Evolutionary conservation across 495 filamentous ascomycete genomes (phyloP).

Genomic region (Penicillium angulare): DNA sequence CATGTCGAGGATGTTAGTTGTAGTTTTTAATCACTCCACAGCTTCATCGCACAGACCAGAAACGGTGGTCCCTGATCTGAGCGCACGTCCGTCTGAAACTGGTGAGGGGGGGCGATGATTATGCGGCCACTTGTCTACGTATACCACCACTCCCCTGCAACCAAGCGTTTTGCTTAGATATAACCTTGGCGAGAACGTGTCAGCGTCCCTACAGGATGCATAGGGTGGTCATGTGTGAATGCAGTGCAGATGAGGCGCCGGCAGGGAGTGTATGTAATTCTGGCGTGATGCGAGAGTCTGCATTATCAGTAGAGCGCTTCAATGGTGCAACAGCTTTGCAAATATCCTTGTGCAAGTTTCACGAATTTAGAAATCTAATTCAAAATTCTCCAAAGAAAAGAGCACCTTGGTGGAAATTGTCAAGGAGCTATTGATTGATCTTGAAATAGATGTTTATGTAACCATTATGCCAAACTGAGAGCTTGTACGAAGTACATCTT

Average conservation of each 20-base stretch:
- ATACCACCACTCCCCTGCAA: slow-evolving; percentile 2
- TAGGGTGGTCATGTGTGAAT: slow-evolving; percentile 13
- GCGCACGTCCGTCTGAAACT: slow-evolving; percentile 4
- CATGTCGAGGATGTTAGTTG: too few species aligned
- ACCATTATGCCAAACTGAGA: too few species aligned
- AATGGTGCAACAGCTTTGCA: background rate
- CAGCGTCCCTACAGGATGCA: slow-evolving; percentile 13
- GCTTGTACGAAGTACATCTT: background rate
- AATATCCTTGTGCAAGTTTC: background rate
- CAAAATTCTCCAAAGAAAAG: too few species aligned
- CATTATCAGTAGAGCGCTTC: slow-evolving; percentile 1
- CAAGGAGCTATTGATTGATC: too few species aligned
- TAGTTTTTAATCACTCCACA: background rate
- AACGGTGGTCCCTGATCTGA: slow-evolving; percentile 14
- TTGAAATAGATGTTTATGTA: too few species aligned
- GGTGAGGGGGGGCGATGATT: background rate
- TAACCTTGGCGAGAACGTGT: slow-evolving; percentile 12
- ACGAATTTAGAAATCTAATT: background rate
- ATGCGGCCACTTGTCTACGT: background rate
- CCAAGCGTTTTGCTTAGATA: background rate
- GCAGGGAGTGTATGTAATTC: background rate
- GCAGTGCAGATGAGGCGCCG: slow-evolving; percentile 3
- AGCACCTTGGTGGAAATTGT: too few species aligned
- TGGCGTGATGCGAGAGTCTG: slow-evolving; percentile 16
- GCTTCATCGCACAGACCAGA: slow-evolving; percentile 14